phyloP scores from a whole-genome alignment of 805 yeast species.

The Cephaloascus fragrans region DNA sequence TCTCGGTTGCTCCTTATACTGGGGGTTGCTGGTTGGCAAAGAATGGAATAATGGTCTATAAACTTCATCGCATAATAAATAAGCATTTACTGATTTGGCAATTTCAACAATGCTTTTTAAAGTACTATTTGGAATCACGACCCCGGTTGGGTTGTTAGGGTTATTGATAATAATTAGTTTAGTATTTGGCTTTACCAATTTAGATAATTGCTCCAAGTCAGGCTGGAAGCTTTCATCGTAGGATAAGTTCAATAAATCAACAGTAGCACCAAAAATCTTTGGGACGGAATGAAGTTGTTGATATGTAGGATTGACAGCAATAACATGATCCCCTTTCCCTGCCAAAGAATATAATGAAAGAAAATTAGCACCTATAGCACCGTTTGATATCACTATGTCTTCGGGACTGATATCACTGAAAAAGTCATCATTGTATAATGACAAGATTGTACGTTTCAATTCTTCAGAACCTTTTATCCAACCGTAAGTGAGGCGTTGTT shows the following conservation, averaged over 20 bases:
- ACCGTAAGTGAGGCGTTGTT: slow-evolving; percentile 30
- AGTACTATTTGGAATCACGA: slow-evolving; percentile 22
- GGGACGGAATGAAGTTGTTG: slow-evolving; percentile 42
- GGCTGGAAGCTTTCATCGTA: slow-evolving; percentile 26
- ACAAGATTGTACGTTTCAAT: slow-evolving; percentile 23
- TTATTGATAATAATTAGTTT: slow-evolving; percentile 35
- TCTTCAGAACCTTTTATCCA: slow-evolving; percentile 34
- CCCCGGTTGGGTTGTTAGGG: slow-evolving; percentile 40
- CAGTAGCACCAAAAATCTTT: slow-evolving; percentile 30
- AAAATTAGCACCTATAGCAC: slow-evolving; percentile 49
- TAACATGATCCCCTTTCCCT: slow-evolving; percentile 34
- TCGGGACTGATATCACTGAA: slow-evolving; percentile 11
- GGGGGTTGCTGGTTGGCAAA: slow-evolving; percentile 9
- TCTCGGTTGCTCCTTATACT: slow-evolving; percentile 17
- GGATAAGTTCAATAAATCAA: slow-evolving; percentile 21
- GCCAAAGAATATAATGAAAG: slow-evolving; percentile 32
- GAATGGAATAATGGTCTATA: slow-evolving; percentile 43
- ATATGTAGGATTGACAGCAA: slow-evolving; percentile 40
- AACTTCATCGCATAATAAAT: slow-evolving; percentile 41
- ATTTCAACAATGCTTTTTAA: slow-evolving; percentile 24
- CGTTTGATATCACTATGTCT: slow-evolving; percentile 38
- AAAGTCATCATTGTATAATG: slow-evolving; percentile 23
- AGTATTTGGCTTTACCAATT: slow-evolving; percentile 22
- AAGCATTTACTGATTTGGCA: slow-evolving; percentile 21
- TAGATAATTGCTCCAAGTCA: slow-evolving; percentile 18